Percentiles rank a stretch among this genome's conserved stretches.
Conservation (phyloP, 1,284 basidiomycete genomes). For the Stereum hirsutum region DNA sequence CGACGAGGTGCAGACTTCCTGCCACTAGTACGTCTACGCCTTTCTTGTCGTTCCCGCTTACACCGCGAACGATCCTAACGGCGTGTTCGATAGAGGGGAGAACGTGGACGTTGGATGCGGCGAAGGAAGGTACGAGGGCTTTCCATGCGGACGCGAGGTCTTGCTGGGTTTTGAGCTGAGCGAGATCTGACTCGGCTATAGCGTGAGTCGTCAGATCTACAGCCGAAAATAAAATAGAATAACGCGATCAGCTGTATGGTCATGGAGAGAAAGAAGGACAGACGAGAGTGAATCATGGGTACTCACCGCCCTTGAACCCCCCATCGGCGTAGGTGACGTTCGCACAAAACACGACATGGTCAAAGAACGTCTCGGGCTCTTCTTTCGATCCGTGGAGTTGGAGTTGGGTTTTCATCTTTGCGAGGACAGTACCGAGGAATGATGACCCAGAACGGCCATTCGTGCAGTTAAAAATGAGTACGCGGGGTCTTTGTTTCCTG, state of each 20-base stretch:
- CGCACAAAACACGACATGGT: conserved; percentile 88
- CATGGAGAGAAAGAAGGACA: too few relatives aligned
- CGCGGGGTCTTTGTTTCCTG: conserved; percentile 28
- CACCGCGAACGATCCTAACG: conserved; percentile 50
- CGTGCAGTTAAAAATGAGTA: conserved; percentile 96
- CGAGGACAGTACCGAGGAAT: conserved; percentile 61
- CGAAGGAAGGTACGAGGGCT: conserved; percentile 51
- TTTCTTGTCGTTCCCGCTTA: conserved; percentile 15
- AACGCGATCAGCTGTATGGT: too few relatives aligned
- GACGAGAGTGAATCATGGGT: neutral
- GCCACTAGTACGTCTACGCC: conserved; percentile 69
- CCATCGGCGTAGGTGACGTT: conserved; percentile 93
- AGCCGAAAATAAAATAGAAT: too few relatives aligned
- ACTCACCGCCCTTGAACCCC: conserved; percentile 79
- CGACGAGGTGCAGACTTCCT: conserved; percentile 92
- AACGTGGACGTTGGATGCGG: conserved; percentile 59
- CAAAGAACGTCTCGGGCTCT: conserved; percentile 49
- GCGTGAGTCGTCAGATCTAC: conserved; percentile 8
- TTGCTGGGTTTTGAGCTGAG: conserved; percentile 66
- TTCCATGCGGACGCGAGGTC: conserved; percentile 74
- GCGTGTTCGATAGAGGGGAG: conserved; percentile 88
- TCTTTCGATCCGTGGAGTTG: conserved; percentile 28
- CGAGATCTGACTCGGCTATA: conserved; percentile 54
- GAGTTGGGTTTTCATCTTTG: conserved; percentile 37
- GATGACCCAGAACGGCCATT: conserved; percentile 74